phyloP scores from a whole-genome alignment of 2,329 filamentous ascomycete species.

The Penicillium sp. region DNA sequence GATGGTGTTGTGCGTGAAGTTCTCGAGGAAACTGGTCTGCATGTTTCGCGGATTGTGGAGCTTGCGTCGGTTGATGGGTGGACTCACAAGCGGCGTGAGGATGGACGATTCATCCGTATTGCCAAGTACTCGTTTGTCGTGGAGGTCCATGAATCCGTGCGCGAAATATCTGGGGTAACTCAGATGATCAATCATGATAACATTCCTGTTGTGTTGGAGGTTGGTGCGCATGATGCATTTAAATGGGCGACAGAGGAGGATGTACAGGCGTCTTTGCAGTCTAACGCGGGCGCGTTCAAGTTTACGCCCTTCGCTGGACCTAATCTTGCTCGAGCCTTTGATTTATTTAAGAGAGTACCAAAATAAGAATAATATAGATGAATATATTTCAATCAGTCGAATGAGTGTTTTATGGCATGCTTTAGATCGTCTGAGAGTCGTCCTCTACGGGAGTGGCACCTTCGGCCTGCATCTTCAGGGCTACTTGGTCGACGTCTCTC shows the following conservation, averaged over 20 bases:
- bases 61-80: conserved; percentile 40
- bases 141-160: conserved; percentile 29
- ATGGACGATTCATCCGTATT: conserved; percentile 18
- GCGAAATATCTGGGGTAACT: conserved; percentile 6
- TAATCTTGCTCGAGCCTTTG: conserved; percentile 27
- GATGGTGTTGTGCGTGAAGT: conserved; percentile 53
- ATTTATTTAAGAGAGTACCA: not conserved
- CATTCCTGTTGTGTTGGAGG: conserved; percentile 31
- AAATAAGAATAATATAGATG: not conserved
- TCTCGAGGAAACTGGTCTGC: conserved; percentile 54
- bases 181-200: conserved; percentile 3
- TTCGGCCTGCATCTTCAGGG: conserved; percentile 61
- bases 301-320: conserved; percentile 14
- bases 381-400: not conserved
- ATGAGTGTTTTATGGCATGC: not conserved
- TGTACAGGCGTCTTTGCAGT: conserved; percentile 17
- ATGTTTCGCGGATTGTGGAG: conserved; percentile 44
- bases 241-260: conserved; percentile 42
- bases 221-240: conserved; percentile 37
- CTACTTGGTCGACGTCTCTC: conserved; percentile 73
- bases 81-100: conserved; percentile 25
- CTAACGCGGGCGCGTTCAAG: conserved; percentile 14
- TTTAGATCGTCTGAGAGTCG: conserved; percentile 19
- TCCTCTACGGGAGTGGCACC: conserved; percentile 52
- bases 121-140: conserved; percentile 42